Evolutionary conservation across 306 rosid species (phyloP).

Genomic region (Alnus rubra): DNA sequence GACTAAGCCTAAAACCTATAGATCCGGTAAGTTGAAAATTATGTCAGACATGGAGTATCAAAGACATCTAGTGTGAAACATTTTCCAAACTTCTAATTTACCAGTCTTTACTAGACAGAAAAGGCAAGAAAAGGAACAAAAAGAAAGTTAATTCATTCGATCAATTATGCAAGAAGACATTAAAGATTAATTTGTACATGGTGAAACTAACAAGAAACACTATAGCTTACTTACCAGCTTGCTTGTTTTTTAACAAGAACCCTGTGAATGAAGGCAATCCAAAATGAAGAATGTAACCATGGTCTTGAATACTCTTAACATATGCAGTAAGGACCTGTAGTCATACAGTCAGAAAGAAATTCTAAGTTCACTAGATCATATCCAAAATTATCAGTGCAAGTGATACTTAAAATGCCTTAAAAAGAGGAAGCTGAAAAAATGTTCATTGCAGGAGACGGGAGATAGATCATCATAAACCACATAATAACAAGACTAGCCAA

Average conservation of each 20-base stretch:
- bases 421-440: background rate
- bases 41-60: background rate
- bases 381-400: background rate
- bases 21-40: background rate
- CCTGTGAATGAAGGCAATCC: constrained; percentile 80
- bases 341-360: constrained; percentile 2
- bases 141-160: background rate
- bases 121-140: constrained; percentile 1
- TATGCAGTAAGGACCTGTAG: constrained; percentile 81
- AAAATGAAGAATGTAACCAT: constrained; percentile 97
- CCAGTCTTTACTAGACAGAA: background rate
- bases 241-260: constrained; percentile 63
- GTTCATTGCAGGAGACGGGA: background rate
- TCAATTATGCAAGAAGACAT: constrained; percentile 12
- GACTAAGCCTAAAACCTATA: background rate
- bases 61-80: background rate
- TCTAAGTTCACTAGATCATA: background rate
- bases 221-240: constrained; percentile 42
- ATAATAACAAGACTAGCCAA: background rate
- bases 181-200: constrained; percentile 16
- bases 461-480: background rate
- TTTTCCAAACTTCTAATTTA: background rate
- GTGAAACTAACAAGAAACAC: constrained; percentile 10
- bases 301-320: constrained; percentile 92
- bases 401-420: background rate